These are phyloP conservation scores for Liquidambar formosana DNA, from an alignment of 164 flowering plant species.

Conservation along the genomic window DNA sequence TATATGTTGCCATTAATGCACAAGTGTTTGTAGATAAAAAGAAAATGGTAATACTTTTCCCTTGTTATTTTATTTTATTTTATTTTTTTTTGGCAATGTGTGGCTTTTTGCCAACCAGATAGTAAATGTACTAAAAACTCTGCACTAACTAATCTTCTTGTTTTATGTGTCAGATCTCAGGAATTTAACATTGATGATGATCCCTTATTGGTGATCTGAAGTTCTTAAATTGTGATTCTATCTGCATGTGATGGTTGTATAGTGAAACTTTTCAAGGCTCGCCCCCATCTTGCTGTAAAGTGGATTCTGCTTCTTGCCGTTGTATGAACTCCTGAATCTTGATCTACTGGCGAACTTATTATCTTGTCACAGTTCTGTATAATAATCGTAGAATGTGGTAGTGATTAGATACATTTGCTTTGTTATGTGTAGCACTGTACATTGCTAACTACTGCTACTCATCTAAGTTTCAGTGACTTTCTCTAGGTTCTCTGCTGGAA, in stretches of 20 bases:
- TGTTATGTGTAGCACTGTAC: slow-evolving; percentile 23
- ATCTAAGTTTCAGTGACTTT: slow-evolving; percentile 5
- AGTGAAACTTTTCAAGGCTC: slow-evolving; percentile 9
- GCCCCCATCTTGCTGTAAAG: neutral
- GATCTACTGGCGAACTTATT: neutral
- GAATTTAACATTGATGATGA: slow-evolving; percentile 12
- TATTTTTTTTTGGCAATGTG: neutral
- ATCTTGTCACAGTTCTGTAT: slow-evolving; percentile 19
- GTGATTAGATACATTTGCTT: slow-evolving; percentile 17
- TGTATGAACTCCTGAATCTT: neutral
- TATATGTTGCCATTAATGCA: too few species aligned
- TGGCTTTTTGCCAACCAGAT: neutral
- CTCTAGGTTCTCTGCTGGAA: neutral
- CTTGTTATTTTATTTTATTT: too few species aligned
- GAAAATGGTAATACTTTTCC: neutral
- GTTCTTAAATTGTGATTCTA: neutral
- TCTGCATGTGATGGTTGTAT: slow-evolving; percentile 17
- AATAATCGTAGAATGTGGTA: slow-evolving; percentile 26
- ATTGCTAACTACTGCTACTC: slow-evolving; percentile 29
- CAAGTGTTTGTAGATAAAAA: neutral
- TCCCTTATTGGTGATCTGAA: slow-evolving; percentile 8
- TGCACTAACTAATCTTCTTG: neutral
- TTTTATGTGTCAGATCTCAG: slow-evolving; percentile 4
- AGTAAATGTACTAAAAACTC: too few species aligned
- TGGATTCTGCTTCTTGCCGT: neutral